Conservation (phyloP, 2,329 filamentous ascomycete genomes). For the Paraphaeosphaeria minitans region DNA sequence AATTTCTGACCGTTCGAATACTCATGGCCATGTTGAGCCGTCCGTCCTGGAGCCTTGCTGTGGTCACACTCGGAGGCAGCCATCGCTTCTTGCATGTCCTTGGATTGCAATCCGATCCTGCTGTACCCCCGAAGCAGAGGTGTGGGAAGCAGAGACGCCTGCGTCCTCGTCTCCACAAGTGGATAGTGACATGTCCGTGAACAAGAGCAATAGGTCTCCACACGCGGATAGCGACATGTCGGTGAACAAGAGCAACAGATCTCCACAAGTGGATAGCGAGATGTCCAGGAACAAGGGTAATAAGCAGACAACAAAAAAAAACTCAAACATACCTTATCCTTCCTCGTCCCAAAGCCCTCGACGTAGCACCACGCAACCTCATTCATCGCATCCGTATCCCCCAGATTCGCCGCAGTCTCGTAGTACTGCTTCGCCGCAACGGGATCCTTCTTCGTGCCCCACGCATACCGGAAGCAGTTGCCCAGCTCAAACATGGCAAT, state of each 20-base stretch:
- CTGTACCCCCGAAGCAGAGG: not conserved
- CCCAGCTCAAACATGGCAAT: constrained; percentile 95
- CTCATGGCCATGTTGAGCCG: too few relatives aligned
- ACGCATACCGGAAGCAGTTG: constrained; percentile 91
- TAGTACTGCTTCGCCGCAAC: constrained; percentile 90
- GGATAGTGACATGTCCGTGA: too few relatives aligned
- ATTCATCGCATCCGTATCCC: constrained; percentile 97
- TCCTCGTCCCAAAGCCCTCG: constrained; percentile 95
- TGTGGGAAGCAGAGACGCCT: not conserved
- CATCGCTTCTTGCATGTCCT: not conserved
- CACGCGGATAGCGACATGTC: not conserved
- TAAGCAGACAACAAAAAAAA: not conserved
- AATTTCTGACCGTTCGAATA: too few relatives aligned
- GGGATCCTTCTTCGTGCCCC: constrained; percentile 87
- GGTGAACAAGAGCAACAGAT: not conserved
- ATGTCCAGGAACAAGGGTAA: not conserved
- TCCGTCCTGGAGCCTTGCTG: too few relatives aligned
- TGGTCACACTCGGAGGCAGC: not conserved
- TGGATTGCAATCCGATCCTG: not conserved
- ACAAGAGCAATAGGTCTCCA: too few relatives aligned
- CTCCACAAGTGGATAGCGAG: not conserved
- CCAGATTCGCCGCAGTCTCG: constrained; percentile 94
- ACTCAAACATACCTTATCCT: constrained; percentile 83
- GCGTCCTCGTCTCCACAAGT: not conserved
- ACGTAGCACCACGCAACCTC: constrained; percentile 95